phyloP scores from a whole-genome alignment of 768 basidiomycete species.

The Amanita polypyramis region DNA sequence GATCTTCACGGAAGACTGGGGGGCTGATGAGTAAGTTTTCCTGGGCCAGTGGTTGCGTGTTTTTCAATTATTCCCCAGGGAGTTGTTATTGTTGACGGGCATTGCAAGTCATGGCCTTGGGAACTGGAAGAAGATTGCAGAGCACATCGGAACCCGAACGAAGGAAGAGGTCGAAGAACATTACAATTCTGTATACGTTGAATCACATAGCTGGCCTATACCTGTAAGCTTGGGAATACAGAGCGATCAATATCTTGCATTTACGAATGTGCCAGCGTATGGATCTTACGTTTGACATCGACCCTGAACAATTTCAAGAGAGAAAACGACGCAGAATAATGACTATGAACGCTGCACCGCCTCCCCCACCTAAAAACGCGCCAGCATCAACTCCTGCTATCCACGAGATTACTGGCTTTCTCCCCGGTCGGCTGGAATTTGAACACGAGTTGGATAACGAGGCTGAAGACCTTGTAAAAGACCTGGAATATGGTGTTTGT shows the following conservation, averaged over 20 bases:
- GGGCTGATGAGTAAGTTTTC: constrained; percentile 81
- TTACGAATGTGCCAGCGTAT: constrained; percentile 25
- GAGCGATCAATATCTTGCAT: constrained; percentile 7
- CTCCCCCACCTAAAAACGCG: constrained; percentile 55
- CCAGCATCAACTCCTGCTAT: constrained; percentile 86
- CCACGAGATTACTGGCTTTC: constrained; percentile 86
- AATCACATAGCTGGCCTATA: constrained; percentile 69
- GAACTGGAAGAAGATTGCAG: constrained; percentile 95
- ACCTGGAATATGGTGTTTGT: constrained; percentile 92
- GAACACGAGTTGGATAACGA: constrained; percentile 98
- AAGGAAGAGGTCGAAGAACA: constrained; percentile 91
- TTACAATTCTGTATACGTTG: constrained; percentile 73
- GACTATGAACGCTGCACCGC: constrained; percentile 51
- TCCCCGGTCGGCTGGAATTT: constrained; percentile 97
- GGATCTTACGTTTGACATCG: constrained; percentile 59
- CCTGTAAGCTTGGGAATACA: constrained; percentile 44
- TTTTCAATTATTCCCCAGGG: constrained; percentile 34
- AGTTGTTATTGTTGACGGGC: constrained; percentile 83
- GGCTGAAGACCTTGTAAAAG: constrained; percentile 90
- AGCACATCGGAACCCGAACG: constrained; percentile 88
- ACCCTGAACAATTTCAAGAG: constrained; percentile 77
- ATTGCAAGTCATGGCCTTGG: constrained; percentile 82
- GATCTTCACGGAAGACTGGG: constrained; percentile 93
- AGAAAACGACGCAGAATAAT: constrained; percentile 85
- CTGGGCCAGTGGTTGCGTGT: neutral